Conservation (phyloP, 2,329 filamentous ascomycete genomes). For the Pseudocercospora musae region DNA sequence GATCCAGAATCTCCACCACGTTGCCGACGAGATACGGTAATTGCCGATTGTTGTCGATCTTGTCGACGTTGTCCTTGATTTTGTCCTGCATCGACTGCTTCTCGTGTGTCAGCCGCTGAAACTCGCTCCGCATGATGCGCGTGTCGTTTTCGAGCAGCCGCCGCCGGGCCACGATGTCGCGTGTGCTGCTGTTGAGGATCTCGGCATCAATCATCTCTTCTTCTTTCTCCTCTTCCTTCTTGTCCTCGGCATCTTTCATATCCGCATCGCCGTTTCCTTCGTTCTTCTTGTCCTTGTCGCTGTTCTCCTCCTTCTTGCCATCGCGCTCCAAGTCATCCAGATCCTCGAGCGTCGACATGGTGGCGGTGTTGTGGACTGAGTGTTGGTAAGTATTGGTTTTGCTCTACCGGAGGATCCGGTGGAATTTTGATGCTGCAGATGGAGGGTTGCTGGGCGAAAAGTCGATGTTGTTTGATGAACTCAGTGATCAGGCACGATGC, state of each 20-base stretch:
- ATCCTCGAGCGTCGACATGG: constrained; percentile 88
- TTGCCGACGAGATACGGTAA: constrained; percentile 97
- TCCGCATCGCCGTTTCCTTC: constrained; percentile 68
- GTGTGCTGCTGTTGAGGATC: constrained; percentile 86
- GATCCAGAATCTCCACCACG: constrained; percentile 92
- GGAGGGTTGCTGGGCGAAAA: neutral
- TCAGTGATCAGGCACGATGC: neutral
- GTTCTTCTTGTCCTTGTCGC: constrained; percentile 52
- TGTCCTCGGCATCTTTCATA: constrained; percentile 73
- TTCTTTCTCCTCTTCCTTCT: constrained; percentile 61
- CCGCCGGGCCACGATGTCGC: constrained; percentile 88
- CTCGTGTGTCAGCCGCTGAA: constrained; percentile 88
- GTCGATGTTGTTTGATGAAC: neutral
- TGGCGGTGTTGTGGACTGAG: constrained; percentile 28
- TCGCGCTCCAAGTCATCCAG: constrained; percentile 83
- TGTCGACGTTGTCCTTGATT: constrained; percentile 98
- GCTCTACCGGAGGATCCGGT: neutral
- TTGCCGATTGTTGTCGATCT: constrained; percentile 95
- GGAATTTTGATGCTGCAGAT: neutral
- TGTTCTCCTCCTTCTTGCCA: constrained; percentile 66
- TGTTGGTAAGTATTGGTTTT: neutral
- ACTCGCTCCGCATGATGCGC: constrained; percentile 97
- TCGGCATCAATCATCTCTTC: constrained; percentile 88
- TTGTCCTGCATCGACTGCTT: constrained; percentile 96
- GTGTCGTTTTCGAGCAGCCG: constrained; percentile 95